phyloP scores from a whole-genome alignment of 1,284 basidiomycete genomes.

The Pholiota adiposa region DNA sequence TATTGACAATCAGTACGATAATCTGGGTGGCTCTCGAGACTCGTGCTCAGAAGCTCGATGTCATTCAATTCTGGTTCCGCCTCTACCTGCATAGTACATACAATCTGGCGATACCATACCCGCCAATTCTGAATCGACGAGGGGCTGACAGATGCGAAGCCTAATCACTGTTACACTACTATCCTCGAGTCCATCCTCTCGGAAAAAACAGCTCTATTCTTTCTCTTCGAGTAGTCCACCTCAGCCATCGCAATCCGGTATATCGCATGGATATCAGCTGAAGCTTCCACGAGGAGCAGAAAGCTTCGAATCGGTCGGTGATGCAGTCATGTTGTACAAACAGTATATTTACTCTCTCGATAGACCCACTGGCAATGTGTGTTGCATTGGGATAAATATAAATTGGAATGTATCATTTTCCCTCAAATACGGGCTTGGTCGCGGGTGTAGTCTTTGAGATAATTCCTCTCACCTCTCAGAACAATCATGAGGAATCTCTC shows the following conservation, averaged over 20 bases:
- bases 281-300: background rate
- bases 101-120: background rate
- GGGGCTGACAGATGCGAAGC: background rate
- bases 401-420: background rate
- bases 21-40: background rate
- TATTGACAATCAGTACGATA: background rate
- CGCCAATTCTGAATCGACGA: too few species aligned
- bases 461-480: background rate
- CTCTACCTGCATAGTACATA: too few species aligned
- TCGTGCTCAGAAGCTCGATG: too few species aligned
- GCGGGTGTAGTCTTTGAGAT: background rate
- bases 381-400: background rate
- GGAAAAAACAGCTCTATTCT: background rate
- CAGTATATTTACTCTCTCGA: background rate
- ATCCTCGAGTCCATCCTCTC: background rate
- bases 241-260: background rate
- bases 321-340: background rate
- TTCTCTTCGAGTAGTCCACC: background rate
- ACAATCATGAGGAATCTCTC: background rate
- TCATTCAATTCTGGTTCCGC: too few species aligned
- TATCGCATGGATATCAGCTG: background rate
- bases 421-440: background rate
- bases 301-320: conserved; percentile 2
- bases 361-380: background rate
- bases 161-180: background rate